Evolutionary conservation across 495 filamentous ascomycete genomes (phyloP).

Genomic region (Lasiosphaeria miniovina): DNA sequence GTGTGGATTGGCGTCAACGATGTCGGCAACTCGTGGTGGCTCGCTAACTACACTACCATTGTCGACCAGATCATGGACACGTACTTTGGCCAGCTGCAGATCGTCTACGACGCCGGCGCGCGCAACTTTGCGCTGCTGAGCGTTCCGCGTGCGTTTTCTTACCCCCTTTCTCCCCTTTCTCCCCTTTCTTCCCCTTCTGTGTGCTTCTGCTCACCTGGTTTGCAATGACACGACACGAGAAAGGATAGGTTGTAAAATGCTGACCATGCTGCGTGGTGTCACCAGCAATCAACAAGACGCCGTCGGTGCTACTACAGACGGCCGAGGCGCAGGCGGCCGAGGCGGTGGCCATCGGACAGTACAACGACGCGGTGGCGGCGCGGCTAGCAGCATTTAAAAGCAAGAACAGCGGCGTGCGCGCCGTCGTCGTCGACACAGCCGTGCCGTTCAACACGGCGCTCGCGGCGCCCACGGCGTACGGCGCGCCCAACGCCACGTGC

Average conservation of each 20-base stretch:
- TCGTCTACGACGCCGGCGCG: conserved; percentile 62
- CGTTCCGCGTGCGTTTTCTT: conserved; percentile 53
- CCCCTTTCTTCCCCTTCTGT: conserved; percentile 2
- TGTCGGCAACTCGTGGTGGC: conserved; percentile 61
- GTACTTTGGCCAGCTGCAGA: conserved; percentile 53
- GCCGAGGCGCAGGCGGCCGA: conserved; percentile 23
- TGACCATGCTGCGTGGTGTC: no score
- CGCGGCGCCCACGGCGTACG: conserved; percentile 41
- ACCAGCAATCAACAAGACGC: conserved; percentile 59
- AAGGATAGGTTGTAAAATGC: no score
- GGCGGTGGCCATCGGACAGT: conserved; percentile 36
- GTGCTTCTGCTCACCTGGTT: no score
- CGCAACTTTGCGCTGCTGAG: conserved; percentile 74
- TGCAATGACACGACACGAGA: not conserved
- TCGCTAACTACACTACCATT: conserved; percentile 42
- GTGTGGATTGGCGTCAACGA: conserved; percentile 83
- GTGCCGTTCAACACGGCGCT: conserved; percentile 39
- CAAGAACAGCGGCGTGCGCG: conserved; percentile 28
- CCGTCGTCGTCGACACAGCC: conserved; percentile 38
- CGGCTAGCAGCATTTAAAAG: conserved; percentile 26
- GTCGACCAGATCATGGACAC: conserved; percentile 54
- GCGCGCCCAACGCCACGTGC: conserved; percentile 41
- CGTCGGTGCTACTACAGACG: conserved; percentile 43
- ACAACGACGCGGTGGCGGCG: conserved; percentile 32
- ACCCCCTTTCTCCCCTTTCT: not conserved